Evolutionary conservation across 139 green algal genomes (phyloP), one percentile per base, ranked within the genome.

Genomic region (Desmodesmus armatus): DNA sequence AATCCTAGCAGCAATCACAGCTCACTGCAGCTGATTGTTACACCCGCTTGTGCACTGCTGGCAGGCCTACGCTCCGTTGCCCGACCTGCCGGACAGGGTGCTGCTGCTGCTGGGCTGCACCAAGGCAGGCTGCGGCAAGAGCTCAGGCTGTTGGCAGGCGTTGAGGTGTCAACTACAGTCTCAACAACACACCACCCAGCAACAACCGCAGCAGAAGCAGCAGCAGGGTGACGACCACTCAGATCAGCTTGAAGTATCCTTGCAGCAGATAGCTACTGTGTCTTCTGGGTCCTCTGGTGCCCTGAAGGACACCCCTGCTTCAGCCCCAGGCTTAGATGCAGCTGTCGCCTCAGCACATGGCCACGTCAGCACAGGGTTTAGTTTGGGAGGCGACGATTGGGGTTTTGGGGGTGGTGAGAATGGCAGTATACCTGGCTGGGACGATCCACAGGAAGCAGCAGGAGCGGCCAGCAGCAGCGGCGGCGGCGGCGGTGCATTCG

Each of bases 91-190:
- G 0, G 33, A 88, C 27, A 87, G 90, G 6, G 79, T 79, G 23
- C 55, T 95, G 33, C 87, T 89, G 23, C 1, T 95, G 4, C 85
- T 93, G 31, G 80, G 85, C 11, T 95, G 92, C 62, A 44, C 67
- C 0, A 70, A 76, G 2, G 72, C 88, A 17, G 88, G 74, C 29
- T 96, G 92, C 72, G 89, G 87, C 44, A 71, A 49, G 3, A n/a
- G 43, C 2, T 17, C 84, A 5, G 87, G 88, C 62, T 89, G 84
- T 47, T 96, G 89, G 87, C 78, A 85, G 5, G 92, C 90, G 0
- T 66, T 94, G 33, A 77, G 92, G 2, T 90, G 77, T 29, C 88
- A 92, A 37, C 27, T 87, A 33, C 80, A 65, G 25, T 23, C 25
- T 7, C 75, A 66, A 13, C n/a, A 66, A 5, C 31, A 66, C 13